Conservation (phyloP, 83 land plant species). For the Isoetes engelmannii region DNA sequence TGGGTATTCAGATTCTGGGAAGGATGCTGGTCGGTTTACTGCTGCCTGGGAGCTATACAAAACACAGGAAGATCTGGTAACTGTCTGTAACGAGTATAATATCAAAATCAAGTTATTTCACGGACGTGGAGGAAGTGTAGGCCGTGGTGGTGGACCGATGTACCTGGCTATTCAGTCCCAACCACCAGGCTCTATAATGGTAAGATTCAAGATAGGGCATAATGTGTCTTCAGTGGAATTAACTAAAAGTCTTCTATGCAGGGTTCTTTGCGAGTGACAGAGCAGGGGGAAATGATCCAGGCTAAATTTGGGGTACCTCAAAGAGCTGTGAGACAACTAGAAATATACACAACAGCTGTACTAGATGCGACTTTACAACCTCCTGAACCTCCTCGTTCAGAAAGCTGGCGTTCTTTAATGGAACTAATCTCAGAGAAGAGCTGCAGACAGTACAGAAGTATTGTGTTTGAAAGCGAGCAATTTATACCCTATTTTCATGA, state of each 20-base stretch:
- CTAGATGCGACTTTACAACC: conserved; percentile 81
- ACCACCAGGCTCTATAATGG: conserved; percentile 66
- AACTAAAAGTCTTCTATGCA: conserved; percentile 11
- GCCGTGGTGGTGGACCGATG: conserved; percentile 16
- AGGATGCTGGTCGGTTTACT: conserved; percentile 16
- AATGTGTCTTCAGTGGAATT: background rate
- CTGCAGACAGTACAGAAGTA: conserved; percentile 58
- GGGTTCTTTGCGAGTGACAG: conserved; percentile 84
- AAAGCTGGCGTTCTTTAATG: conserved; percentile 79
- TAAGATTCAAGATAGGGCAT: background rate
- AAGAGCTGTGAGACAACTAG: conserved; percentile 78
- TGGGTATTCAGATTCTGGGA: conserved; percentile 12
- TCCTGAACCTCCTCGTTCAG: conserved; percentile 76
- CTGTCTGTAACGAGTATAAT: conserved; percentile 64
- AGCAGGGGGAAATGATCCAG: conserved; percentile 99
- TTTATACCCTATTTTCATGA: conserved; percentile 81
- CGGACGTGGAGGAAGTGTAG: conserved; percentile 16
- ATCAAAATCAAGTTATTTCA: conserved; percentile 6
- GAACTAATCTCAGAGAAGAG: conserved; percentile 84
- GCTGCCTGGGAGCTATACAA: conserved; percentile 17
- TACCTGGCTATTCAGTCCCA: conserved; percentile 95
- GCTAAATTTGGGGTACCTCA: conserved; percentile 94
- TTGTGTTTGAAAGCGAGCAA: conserved; percentile 72
- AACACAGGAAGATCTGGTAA: conserved; percentile 10
- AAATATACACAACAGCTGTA: conserved; percentile 93